phyloP scores from a whole-genome alignment of 768 basidiomycete genomes.

The Mycena floridula region DNA sequence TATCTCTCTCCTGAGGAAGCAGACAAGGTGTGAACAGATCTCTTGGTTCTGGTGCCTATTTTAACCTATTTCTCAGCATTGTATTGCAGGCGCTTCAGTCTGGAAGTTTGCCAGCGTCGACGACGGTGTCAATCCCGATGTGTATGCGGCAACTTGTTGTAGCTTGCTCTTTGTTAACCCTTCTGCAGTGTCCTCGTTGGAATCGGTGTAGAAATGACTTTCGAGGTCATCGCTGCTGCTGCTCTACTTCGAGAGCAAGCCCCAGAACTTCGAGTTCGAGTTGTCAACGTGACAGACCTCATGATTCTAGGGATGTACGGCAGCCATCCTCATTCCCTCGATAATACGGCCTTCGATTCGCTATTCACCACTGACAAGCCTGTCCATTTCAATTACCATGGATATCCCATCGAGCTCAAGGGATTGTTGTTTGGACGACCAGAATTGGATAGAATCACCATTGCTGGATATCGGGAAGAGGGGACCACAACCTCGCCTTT shows the following conservation, averaged over 20 bases:
- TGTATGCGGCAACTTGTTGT: constrained; percentile 31
- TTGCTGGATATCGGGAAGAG: constrained; percentile 65
- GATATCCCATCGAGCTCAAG: constrained; percentile 68
- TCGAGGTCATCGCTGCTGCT: constrained; percentile 85
- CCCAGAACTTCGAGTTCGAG: constrained; percentile 74
- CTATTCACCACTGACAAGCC: constrained; percentile 69
- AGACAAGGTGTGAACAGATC: constrained; percentile 36
- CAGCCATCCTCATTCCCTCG: constrained; percentile 71
- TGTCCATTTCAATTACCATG: constrained; percentile 81
- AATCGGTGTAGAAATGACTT: constrained; percentile 83
- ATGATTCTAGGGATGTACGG: constrained; percentile 73
- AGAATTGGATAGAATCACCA: constrained; percentile 39
- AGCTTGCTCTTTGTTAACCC: constrained; percentile 7
- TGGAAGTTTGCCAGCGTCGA: constrained; percentile 83
- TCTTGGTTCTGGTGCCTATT: not conserved
- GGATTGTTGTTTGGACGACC: constrained; percentile 58
- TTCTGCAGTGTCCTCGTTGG: constrained; percentile 71
- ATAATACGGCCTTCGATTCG: constrained; percentile 50
- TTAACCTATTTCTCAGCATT: constrained; percentile 43
- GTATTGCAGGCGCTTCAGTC: constrained; percentile 79
- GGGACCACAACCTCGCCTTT: constrained; percentile 83
- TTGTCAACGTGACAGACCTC: constrained; percentile 86
- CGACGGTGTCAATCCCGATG: constrained; percentile 64
- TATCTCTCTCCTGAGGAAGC: constrained; percentile 77
- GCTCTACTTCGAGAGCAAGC: constrained; percentile 64